Base-by-base conservation (phyloP, 2,329 filamentous ascomycete genomes). In the Claviceps sp. region DNA sequence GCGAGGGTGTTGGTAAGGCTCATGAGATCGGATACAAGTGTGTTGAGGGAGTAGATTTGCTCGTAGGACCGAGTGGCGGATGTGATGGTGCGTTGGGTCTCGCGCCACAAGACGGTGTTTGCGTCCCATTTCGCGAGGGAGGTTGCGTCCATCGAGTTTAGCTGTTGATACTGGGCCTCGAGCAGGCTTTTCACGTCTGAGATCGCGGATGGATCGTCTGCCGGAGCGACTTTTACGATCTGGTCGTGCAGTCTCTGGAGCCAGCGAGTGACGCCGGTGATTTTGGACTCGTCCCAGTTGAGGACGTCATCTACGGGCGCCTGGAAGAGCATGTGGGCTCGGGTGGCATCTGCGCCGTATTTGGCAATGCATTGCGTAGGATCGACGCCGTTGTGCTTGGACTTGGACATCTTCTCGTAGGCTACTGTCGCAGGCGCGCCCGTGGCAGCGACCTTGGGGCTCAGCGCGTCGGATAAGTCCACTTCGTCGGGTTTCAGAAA, bases 351-450 rank as follows among this genome's bases (percentile, higher is more conserved):
- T 1, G 89, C 87, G 22, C 89, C 89, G 59, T 93, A 84, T 58
- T 79, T 81, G 7, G 74, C 70, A 53, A 93, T 87, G 56, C 85
- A 86, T 0, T 71, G 73, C 0, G 79, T 81, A 0, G 89, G 89
- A 62, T 95, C 88, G 6, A 95, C 87, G 26, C 89, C 89, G 62
- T 95, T 95, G 70, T 93, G 76, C 67, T 95, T 95, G 61, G 87
- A 94, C 69, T 95, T 95, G 41, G 87, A 93, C 89, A 95, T 95
- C 64, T 95, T 95, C 65, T 95, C 89, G 59, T 78, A 95, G 1
- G 79, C 82, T 18, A 89, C 67, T 30, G 71, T 77, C 1, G 85
- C 80, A 0, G 62, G 60, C 47, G 76, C 68, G 3, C 81, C 79
- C 0, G 81, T 85, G 0, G 76, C 73, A 18, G 73, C 73, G n/a